These are phyloP conservation scores for Neonectria coccinea DNA, from an alignment of 2,329 filamentous ascomycete species.

Conservation along the genomic window DNA sequence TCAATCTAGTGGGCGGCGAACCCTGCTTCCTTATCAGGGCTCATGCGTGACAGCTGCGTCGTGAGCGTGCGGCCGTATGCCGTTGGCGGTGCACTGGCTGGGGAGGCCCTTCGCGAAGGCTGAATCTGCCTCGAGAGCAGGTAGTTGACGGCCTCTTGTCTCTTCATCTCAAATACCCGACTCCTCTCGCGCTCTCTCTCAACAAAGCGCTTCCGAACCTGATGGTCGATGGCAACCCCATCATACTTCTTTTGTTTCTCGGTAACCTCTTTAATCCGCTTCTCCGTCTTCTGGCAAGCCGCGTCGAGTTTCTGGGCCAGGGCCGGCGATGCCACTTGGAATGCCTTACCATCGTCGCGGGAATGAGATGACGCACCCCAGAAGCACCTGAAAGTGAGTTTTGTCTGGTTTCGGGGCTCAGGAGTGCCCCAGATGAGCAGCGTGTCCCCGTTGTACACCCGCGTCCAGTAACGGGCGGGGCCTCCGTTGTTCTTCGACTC, in stretches of 20 bases:
- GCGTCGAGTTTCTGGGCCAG: constrained; percentile 62
- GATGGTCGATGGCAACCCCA: constrained; percentile 59
- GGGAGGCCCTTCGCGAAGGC: constrained; percentile 47
- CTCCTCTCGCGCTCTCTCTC: constrained; percentile 63
- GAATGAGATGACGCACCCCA: constrained; percentile 66
- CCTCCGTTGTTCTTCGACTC: constrained; percentile 65
- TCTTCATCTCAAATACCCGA: constrained; percentile 60
- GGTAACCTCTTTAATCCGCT: constrained; percentile 54
- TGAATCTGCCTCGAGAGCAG: constrained; percentile 48
- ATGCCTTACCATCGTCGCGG: constrained; percentile 47
- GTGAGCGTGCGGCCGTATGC: constrained; percentile 32
- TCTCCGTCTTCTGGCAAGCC: constrained; percentile 60
- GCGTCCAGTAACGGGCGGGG: constrained; percentile 72
- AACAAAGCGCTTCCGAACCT: constrained; percentile 55
- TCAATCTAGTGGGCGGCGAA: constrained; percentile 20
- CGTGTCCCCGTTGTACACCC: constrained; percentile 80
- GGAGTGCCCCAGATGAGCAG: constrained; percentile 76
- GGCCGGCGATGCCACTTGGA: constrained; percentile 53
- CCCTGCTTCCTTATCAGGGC: constrained; percentile 38
- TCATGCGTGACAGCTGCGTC: constrained; percentile 37
- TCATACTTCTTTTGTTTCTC: constrained; percentile 56
- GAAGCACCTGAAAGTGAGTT: constrained; percentile 64
- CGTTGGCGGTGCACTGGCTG: constrained; percentile 42
- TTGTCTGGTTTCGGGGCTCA: constrained; percentile 55
- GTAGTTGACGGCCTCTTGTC: constrained; percentile 59